These are phyloP conservation scores for Jatropha multifida DNA, from an alignment of 441 rosid species.

Conservation along the genomic window DNA sequence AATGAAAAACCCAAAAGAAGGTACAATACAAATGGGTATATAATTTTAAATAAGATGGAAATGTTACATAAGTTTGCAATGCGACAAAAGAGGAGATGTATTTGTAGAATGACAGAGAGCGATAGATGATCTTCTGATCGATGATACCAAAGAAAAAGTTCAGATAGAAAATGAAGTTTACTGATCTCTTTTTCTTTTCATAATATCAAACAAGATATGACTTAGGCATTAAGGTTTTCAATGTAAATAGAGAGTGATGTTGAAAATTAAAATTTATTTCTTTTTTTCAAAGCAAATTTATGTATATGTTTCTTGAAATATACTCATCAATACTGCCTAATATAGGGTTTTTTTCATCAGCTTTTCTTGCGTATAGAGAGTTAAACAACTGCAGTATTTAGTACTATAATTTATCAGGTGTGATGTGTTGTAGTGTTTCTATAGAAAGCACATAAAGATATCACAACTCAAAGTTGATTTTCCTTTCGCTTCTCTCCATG, in stretches of 20 bases:
- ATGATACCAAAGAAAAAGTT: not conserved
- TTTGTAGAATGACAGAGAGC: conserved; percentile 16
- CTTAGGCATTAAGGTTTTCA: conserved; percentile 25
- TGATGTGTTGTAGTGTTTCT: too few species aligned
- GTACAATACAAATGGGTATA: not conserved
- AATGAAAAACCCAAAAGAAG: not conserved
- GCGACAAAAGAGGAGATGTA: conserved; percentile 8
- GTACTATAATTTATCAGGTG: not conserved
- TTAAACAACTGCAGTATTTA: not conserved
- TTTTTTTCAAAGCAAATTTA: conserved; percentile 1
- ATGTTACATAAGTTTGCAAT: not conserved
- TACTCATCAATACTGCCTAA: not conserved
- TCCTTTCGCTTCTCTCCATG: too few species aligned
- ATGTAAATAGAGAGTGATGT: not conserved
- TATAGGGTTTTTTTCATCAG: not conserved
- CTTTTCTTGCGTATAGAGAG: not conserved
- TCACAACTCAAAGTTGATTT: too few species aligned
- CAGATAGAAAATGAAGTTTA: conserved; percentile 28
- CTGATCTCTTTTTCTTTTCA: conserved; percentile 10
- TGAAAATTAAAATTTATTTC: not conserved
- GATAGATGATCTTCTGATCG: conserved; percentile 27
- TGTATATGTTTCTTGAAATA: conserved; percentile 2
- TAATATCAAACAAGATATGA: not conserved
- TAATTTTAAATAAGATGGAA: not conserved
- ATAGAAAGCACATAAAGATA: too few species aligned